These are phyloP conservation scores for Lachancea sp. DNA, from an alignment of 805 yeast genomes.

Conservation along the genomic window DNA sequence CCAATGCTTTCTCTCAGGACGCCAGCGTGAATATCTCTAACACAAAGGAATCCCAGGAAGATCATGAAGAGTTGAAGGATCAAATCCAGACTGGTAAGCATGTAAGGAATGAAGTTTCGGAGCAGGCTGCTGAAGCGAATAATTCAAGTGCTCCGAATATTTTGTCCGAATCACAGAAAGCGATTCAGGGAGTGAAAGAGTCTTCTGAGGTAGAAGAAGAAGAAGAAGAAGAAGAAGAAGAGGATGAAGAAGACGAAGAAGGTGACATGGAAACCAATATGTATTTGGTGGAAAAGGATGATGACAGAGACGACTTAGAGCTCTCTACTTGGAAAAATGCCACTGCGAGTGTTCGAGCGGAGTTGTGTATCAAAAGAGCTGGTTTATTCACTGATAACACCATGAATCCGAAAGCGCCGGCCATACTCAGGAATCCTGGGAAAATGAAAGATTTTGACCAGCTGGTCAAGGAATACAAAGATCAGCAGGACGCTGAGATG, in stretches of 20 bases:
- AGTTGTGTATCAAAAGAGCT: conserved; percentile 62
- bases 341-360: conserved; percentile 73
- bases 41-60: not conserved
- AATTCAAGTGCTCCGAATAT: conserved; percentile 17
- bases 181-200: conserved; percentile 20
- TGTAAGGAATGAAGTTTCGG: not conserved
- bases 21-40: not conserved
- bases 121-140: not conserved
- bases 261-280: conserved; percentile 38
- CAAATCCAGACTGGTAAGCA: not conserved
- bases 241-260: conserved; percentile 41
- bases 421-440: conserved; percentile 56
- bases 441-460: conserved; percentile 56
- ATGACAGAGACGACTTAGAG: conserved; percentile 64
- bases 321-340: conserved; percentile 76
- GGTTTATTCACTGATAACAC: conserved; percentile 54
- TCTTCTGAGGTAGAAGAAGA: too few species aligned
- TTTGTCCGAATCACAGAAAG: conserved; percentile 30
- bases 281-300: conserved; percentile 46
- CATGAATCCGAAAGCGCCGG: conserved; percentile 62
- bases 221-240: conserved; percentile 35
- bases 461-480: conserved; percentile 26
- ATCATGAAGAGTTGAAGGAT: not conserved
- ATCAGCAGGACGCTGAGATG: conserved; percentile 27
- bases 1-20: not conserved